Base-by-base conservation (phyloP, 441 rosid genomes). In the Euphorbia corollata region DNA sequence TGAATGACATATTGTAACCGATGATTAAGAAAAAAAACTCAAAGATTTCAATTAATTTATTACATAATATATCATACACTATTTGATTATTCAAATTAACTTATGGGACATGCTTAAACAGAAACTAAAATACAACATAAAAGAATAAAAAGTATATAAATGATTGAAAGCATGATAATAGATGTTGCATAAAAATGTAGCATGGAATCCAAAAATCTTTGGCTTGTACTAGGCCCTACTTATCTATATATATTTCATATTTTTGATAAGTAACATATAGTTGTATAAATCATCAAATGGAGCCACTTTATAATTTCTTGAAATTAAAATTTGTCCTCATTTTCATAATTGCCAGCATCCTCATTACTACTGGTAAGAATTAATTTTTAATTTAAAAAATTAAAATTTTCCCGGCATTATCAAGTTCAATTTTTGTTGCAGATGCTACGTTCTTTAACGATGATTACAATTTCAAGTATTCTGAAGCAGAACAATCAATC, bases 401-500 rank as follows among this genome's bases (percentile, higher is more conserved):
- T 34, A 8, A 38, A 38, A 5, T 38, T 2, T 38, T 5, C 38
- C 6, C 38, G 7, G 41, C 41, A n/a, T 45, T 4, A 8, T 47
- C 3, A 3, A 12, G 12, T 47, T 1, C 5, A 13, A 5, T 30
- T 54, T 24, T 9, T 4, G 18, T 2, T 48, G 70, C 62, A 80
- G 82, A 78, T 64, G 82, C 77, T 36, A 75, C 78, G 45, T 30
- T 18, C 32, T 5, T 18, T 6, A 30, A 55, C 16, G 72, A 63
- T 38, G 60, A 48, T 38, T 27, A 27, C 4, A 27, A 27, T 27
- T 27, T 27, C 32, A 27, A 27, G 32, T 27, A 27, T 27, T 4
- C 32, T 27, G 32, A 27, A 27, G 32, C 32, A 27, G 48, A 22
- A 7, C 15, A 39, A 16, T 55, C 10, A 36, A 41, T 3, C 23